Evolutionary conservation across 108 stramenopile genomes (phyloP).

Genomic region (Conticribra weissflogii): DNA sequence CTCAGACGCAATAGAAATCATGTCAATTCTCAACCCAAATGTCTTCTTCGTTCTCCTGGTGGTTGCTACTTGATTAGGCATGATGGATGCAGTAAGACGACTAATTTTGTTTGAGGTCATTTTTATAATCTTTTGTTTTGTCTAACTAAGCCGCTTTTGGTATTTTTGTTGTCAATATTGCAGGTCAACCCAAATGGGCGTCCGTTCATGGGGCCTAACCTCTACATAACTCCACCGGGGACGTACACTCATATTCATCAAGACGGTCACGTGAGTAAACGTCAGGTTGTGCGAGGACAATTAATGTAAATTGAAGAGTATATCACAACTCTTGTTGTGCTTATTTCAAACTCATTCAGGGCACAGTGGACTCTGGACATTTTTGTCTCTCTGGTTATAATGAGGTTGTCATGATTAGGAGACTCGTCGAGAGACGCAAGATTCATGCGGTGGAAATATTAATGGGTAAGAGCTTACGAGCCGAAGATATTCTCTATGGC

Average conservation of each 20-base stretch:
- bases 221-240: slow-evolving; percentile 72
- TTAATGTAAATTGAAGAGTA: too few species aligned
- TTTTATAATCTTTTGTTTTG: slow-evolving; percentile 18
- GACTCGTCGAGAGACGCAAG: slow-evolving; percentile 80
- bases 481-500: slow-evolving; percentile 64
- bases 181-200: slow-evolving; percentile 53
- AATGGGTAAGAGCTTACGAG: slow-evolving; percentile 20
- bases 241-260: slow-evolving; percentile 86
- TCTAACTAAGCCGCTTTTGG: not conserved
- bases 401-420: slow-evolving; percentile 83
- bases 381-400: slow-evolving; percentile 76
- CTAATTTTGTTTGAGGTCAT: not conserved
- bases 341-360: slow-evolving; percentile 29
- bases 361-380: slow-evolving; percentile 90
- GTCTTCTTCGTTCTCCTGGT: too few species aligned
- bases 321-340: not conserved
- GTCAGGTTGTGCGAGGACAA: too few species aligned
- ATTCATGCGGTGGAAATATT: slow-evolving; percentile 58
- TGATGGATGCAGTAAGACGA: slow-evolving; percentile 83
- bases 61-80: slow-evolving; percentile 19
- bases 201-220: slow-evolving; percentile 88
- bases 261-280: slow-evolving; percentile 58
- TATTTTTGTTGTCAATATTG: not conserved
- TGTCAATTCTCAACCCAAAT: too few species aligned
- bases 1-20: too few species aligned